phyloP scores from a whole-genome alignment of 1,139 yeast genomes.

The Pichiaceae sp. region DNA sequence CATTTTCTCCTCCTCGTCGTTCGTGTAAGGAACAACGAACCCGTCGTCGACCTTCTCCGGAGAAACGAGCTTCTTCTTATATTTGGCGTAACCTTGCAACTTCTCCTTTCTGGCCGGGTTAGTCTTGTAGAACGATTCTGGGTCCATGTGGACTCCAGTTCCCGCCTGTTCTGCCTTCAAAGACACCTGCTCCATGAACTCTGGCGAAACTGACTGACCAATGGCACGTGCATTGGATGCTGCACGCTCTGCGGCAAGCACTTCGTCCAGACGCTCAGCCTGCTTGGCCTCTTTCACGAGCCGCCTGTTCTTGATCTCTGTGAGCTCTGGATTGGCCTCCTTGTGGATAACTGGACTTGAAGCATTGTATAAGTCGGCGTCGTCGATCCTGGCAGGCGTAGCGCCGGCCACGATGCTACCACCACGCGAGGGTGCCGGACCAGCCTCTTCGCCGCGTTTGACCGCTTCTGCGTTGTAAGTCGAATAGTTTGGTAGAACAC shows the following conservation, averaged over 20 bases:
- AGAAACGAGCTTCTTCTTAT: conserved; percentile 32
- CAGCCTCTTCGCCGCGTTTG: conserved; percentile 1
- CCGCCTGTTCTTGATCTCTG: conserved; percentile 20
- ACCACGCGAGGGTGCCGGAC: background rate
- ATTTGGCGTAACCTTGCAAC: conserved; percentile 39
- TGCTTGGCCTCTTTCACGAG: conserved; percentile 37
- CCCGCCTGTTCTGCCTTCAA: conserved; percentile 24
- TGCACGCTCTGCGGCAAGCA: conserved; percentile 54
- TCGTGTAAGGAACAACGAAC: conserved; percentile 48
- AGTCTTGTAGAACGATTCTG: conserved; percentile 40
- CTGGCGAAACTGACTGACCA: conserved; percentile 40
- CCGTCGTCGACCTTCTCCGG: conserved; percentile 26
- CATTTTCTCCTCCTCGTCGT: conserved; percentile 60
- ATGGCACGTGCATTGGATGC: conserved; percentile 49
- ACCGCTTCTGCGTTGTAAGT: conserved; percentile 25
- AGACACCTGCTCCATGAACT: conserved; percentile 33
- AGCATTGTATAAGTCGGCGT: background rate
- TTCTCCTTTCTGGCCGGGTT: conserved; percentile 41
- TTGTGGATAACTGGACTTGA: conserved; percentile 4
- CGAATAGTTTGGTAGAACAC: conserved; percentile 50
- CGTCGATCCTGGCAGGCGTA: background rate
- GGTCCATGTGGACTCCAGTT: conserved; percentile 34
- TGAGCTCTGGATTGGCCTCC: conserved; percentile 14
- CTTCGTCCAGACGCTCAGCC: conserved; percentile 44
- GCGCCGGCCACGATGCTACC: background rate